These are phyloP conservation scores for Choanephora cucurbitarum DNA, from an alignment of 371 early-diverging fungal genomes.

Conservation along the genomic window DNA sequence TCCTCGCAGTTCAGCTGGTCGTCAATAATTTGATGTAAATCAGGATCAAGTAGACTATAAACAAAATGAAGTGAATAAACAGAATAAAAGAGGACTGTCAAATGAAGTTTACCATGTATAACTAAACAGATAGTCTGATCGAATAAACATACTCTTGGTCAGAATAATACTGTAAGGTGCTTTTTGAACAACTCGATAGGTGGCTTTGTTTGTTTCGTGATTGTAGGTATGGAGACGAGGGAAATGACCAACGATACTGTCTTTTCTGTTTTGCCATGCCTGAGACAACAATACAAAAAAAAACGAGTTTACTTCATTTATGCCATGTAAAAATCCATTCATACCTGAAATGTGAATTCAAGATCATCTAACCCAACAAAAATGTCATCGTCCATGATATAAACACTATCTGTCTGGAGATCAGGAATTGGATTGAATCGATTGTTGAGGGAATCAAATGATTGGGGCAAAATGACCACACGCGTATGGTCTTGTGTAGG, in stretches of 20 bases:
- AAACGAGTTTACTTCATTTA: not conserved
- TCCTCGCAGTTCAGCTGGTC: conserved; percentile 48
- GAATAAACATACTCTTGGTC: conserved; percentile 54
- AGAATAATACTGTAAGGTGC: conserved; percentile 41
- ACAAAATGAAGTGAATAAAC: not conserved
- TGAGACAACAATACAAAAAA: conserved; percentile 1
- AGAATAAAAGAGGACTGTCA: not conserved
- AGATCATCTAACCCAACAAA: conserved; percentile 36
- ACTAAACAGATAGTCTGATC: conserved; percentile 43
- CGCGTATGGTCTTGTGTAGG: conserved; percentile 15
- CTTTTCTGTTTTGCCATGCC: conserved; percentile 33
- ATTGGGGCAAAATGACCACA: conserved; percentile 32
- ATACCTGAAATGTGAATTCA: conserved; percentile 38
- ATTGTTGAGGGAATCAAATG: conserved; percentile 47
- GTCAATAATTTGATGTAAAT: conserved; percentile 41
- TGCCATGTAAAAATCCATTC: too few relatives aligned
- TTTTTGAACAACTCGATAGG: conserved; percentile 24
- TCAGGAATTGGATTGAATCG: conserved; percentile 41
- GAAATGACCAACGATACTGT: conserved; percentile 47
- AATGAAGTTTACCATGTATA: conserved; percentile 43
- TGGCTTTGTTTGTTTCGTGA: conserved; percentile 18
- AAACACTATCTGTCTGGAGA: conserved; percentile 39
- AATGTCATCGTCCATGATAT: conserved; percentile 51
- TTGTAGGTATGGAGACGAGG: conserved; percentile 43
- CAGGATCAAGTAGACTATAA: conserved; percentile 34